Percentiles rank a stretch among this genome's conserved stretches.
These are phyloP conservation scores for Porphyrellus cyaneotinctus DNA, from an alignment of 768 basidiomycete genomes.

Conservation along the genomic window DNA sequence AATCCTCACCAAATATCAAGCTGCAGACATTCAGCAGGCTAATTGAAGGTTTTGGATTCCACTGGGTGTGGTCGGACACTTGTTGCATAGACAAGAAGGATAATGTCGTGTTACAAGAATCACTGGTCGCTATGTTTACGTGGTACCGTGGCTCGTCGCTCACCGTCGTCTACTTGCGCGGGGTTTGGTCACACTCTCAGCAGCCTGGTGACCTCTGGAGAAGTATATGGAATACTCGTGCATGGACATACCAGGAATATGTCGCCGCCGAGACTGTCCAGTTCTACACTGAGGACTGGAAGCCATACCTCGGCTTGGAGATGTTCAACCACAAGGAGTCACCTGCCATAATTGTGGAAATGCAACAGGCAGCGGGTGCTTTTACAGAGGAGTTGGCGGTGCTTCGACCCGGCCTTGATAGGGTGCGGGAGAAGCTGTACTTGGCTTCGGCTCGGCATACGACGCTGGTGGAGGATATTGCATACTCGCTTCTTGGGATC, in stretches of 20 bases:
- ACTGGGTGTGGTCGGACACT: background rate
- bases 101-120: background rate
- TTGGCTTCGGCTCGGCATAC: background rate
- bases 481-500: background rate
- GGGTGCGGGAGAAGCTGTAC: background rate
- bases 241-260: background rate
- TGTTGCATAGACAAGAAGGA: background rate
- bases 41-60: background rate
- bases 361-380: background rate
- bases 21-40: background rate
- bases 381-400: background rate
- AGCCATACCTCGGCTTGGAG: background rate
- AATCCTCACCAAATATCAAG: background rate
- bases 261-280: background rate
- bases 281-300: background rate
- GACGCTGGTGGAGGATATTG: background rate
- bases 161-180: background rate
- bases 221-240: background rate
- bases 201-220: background rate
- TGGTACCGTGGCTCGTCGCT: background rate
- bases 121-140: background rate
- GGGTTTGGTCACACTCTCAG: background rate
- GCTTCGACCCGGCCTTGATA: background rate
- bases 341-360: background rate
- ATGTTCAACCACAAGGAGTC: background rate